Percentiles rank a stretch among this genome's conserved stretches.
Evolutionary conservation across 208 protist genomes (phyloP).

Genomic region (Novymonas esmeraldas): DNA sequence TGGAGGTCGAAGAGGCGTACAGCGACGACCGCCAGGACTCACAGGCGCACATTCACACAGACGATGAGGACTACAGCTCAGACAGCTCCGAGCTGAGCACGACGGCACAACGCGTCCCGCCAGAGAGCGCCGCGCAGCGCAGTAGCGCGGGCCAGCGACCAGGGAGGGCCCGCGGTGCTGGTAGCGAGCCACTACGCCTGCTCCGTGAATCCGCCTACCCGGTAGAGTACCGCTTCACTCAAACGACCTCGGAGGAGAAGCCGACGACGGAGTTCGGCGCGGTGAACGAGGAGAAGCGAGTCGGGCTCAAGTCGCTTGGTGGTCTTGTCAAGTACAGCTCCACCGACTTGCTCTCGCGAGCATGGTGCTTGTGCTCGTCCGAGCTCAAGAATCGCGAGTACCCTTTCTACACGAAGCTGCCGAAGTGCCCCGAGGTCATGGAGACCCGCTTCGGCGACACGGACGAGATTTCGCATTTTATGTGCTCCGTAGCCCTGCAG

Average conservation of each 20-base stretch:
- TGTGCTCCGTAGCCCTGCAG: constrained; percentile 34
- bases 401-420: constrained; percentile 33
- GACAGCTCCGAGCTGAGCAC: constrained; percentile 32
- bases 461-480: constrained; percentile 39
- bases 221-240: constrained; percentile 31
- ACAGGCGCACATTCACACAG: constrained; percentile 13
- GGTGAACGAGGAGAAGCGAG: constrained; percentile 25
- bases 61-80: constrained; percentile 38
- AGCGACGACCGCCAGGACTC: constrained; percentile 8
- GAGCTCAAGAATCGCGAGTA: constrained; percentile 30
- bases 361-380: constrained; percentile 31
- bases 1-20: constrained; percentile 7
- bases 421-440: constrained; percentile 38
- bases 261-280: constrained; percentile 13
- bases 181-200: constrained; percentile 19
- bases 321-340: constrained; percentile 43
- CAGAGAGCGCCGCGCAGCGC: constrained; percentile 15
- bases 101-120: background rate
- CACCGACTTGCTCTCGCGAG: constrained; percentile 25
- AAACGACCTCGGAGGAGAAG: constrained; percentile 10
- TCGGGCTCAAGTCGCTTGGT: constrained; percentile 34
- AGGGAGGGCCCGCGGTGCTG: constrained; percentile 3
- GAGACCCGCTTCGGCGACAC: constrained; percentile 34
- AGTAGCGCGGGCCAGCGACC: background rate
- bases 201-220: constrained; percentile 30